A percentile compares a stretch with the other conserved stretches of the same genome.
These are phyloP conservation scores for Heliamphora exappendiculata DNA, from an alignment of 148 eudicot genomes.

Conservation along the genomic window DNA sequence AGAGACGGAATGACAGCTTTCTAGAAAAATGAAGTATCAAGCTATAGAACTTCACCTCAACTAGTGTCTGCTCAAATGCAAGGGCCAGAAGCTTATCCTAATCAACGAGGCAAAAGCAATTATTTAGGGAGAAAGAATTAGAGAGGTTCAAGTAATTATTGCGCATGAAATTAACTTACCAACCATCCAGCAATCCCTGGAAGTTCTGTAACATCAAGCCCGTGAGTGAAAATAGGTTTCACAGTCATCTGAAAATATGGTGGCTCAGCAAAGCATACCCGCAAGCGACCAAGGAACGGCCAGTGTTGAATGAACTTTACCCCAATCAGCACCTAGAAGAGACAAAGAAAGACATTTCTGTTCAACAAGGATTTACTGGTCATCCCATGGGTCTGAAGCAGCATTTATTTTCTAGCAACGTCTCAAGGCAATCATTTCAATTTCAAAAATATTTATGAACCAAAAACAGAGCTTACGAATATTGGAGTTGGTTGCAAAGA, in stretches of 20 bases:
- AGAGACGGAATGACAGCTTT: not conserved
- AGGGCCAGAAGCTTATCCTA: constrained; percentile 84
- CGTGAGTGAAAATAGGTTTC: constrained; percentile 74
- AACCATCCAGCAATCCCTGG: constrained; percentile 99
- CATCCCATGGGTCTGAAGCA: not conserved
- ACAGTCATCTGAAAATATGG: constrained; percentile 93
- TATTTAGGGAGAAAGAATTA: constrained; percentile 2
- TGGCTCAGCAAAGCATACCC: constrained; percentile 89
- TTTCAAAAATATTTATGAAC: not conserved
- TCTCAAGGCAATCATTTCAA: not conserved
- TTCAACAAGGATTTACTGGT: not conserved
- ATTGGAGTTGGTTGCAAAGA: not conserved
- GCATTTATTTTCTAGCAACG: not conserved
- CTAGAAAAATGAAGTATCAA: not conserved
- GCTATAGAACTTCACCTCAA: constrained; percentile 56
- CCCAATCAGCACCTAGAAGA: constrained; percentile 74
- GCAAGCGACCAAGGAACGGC: constrained; percentile 87
- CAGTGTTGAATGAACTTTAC: constrained; percentile 71
- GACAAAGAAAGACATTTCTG: not conserved
- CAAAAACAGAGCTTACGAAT: not conserved
- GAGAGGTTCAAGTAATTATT: not conserved
- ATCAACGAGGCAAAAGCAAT: constrained; percentile 9
- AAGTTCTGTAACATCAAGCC: constrained; percentile 81
- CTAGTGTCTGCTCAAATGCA: constrained; percentile 92
- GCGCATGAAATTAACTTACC: constrained; percentile 26